A percentile compares a stretch with the other conserved stretches of the same genome.
phyloP scores from a whole-genome alignment of 148 eudicot species.

The Cornus controversa region DNA sequence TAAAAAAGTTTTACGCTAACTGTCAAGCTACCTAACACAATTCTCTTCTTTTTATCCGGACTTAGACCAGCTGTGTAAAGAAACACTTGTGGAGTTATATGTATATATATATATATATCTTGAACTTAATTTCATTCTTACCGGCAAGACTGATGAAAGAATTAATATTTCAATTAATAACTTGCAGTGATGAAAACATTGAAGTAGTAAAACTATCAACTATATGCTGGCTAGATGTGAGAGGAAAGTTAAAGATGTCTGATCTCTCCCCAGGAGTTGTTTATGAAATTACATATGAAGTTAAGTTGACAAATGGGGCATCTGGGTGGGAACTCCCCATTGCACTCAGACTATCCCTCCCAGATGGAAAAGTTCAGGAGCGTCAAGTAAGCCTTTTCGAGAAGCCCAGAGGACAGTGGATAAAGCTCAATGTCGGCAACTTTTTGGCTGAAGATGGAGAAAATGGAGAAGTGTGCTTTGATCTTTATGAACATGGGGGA shows the following conservation, averaged over 20 bases:
- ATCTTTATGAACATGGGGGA: slow-evolving; percentile 27
- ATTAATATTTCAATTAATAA: background rate
- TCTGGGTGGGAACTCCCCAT: slow-evolving; percentile 35
- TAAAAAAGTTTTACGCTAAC: no score
- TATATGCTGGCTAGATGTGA: slow-evolving; percentile 34
- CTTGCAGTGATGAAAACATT: slow-evolving; percentile 30
- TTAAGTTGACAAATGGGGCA: slow-evolving; percentile 34
- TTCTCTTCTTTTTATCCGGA: no score
- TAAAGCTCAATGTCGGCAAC: slow-evolving; percentile 27
- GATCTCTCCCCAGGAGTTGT: slow-evolving; percentile 28
- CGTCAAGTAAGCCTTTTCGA: slow-evolving; percentile 27
- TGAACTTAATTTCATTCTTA: no score
- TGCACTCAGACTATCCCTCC: slow-evolving; percentile 10
- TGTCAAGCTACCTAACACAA: no score
- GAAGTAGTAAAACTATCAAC: slow-evolving; percentile 25
- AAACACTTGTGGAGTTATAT: no score
- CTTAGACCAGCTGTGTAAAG: no score
- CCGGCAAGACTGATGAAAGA: no score
- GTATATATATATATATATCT: background rate
- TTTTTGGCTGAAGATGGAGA: slow-evolving; percentile 9
- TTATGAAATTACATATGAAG: slow-evolving; percentile 19
- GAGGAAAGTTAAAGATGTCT: slow-evolving; percentile 22
- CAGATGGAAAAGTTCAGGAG: slow-evolving; percentile 13
- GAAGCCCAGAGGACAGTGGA: slow-evolving; percentile 31
- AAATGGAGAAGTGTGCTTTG: slow-evolving; percentile 27